Base-by-base conservation (phyloP, 179 eudicot species). In the Gypsophila paniculata region DNA sequence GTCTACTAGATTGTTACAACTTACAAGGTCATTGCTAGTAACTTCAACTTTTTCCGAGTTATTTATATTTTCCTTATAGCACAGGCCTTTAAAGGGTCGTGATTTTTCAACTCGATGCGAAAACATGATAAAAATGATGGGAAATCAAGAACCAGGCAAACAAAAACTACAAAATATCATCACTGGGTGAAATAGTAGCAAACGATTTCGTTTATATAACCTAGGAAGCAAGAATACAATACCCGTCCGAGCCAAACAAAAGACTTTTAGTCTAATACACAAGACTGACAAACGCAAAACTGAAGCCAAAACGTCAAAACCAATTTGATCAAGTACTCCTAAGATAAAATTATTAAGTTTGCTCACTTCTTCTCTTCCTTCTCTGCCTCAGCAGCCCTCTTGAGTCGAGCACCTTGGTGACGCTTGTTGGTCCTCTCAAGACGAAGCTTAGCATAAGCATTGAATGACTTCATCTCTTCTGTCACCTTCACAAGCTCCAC, bases 331-430 rank as follows among this genome's bases (percentile, higher is more conserved):
- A 62, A 23, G 9, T 17, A 18, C 1, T 1, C 34, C 65, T 62
- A 62, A 62, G 22, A 62, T n/a, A 62, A 39, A 62, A 15, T 7
- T 44, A 9, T 65, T 11, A 6, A 65, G 11, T 42, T 21, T 46
- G 34, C 72, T 75, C 80, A 89, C 73, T 89, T 87, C 86, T 87
- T 89, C 18, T 89, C 94, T 78, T 86, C 92, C 80, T 89, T 89
- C 72, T 87, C 93, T 0, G 93, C 96, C 72, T 91, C 97, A 3
- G 91, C 96, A 2, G 97, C 96, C 81, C 69, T 86, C 91, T 88
- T 91, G 70, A 76, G 42, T 74, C 96, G 76, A 21, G 80, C 84
- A 71, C 97, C 97, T n/a, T 81, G 61, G 71, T 91, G 89, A 21
- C 90, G 88, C 26, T 77, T 77, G 62, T 91, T 86, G 18, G 75